Percentiles rank a stretch among this genome's conserved stretches.
phyloP scores from a whole-genome alignment of 1,139 yeast species.

The Diutina scorzettiae region DNA sequence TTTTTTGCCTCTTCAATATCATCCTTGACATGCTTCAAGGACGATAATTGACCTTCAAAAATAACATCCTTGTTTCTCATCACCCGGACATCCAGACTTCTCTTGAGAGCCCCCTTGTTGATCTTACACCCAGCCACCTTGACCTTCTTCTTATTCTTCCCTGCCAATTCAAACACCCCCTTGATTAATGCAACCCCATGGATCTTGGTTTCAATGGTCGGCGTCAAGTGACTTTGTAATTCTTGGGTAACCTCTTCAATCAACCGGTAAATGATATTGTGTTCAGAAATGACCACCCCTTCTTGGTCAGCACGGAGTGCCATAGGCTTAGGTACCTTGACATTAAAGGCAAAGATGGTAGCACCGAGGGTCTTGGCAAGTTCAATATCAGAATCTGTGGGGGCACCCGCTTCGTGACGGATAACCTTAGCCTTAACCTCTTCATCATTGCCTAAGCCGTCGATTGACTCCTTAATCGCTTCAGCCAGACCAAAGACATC shows the following conservation, averaged over 20 bases:
- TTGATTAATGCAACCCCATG: constrained; percentile 60
- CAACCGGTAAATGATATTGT: constrained; percentile 76
- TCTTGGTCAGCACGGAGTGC: constrained; percentile 44
- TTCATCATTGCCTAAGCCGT: constrained; percentile 76
- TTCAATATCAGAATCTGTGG: constrained; percentile 72
- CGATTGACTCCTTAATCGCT: constrained; percentile 60
- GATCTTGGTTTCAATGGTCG: constrained; percentile 56
- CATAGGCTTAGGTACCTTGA: constrained; percentile 56
- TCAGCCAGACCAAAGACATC: constrained; percentile 74
- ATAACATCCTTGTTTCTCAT: constrained; percentile 42
- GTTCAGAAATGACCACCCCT: constrained; percentile 51
- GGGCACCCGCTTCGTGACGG: constrained; percentile 71
- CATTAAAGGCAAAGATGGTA: constrained; percentile 66
- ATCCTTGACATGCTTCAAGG: constrained; percentile 75
- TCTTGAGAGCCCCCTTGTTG: constrained; percentile 51
- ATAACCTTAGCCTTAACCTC: constrained; percentile 64
- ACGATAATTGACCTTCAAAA: constrained; percentile 57
- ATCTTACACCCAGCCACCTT: constrained; percentile 87
- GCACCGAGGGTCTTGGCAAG: constrained; percentile 73
- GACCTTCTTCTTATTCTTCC: constrained; percentile 27
- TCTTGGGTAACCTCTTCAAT: constrained; percentile 72
- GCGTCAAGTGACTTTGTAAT: constrained; percentile 49
- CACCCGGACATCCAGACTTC: constrained; percentile 52
- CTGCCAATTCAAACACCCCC: constrained; percentile 59
- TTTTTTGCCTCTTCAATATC: constrained; percentile 69